Base-by-base conservation (phyloP, 108 stramenopile genomes). In the Fragilaria crotonensis region DNA sequence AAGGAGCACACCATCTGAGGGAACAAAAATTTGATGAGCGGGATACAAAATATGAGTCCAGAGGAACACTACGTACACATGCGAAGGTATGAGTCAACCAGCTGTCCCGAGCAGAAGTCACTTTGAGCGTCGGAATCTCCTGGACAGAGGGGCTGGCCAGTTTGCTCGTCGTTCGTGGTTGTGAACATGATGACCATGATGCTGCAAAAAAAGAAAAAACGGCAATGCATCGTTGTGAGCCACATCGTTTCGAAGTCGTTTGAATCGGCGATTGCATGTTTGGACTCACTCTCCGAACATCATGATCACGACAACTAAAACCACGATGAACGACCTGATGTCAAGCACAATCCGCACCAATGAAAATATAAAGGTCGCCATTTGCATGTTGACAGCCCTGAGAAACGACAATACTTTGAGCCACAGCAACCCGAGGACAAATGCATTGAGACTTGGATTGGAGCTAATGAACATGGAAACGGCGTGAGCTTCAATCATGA, bases 351-450 rank as follows among this genome's bases (percentile, higher is more conserved):
- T 68, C 60, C 62, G 49, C 9, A 63, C 51, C 0, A 74, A 20
- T 19, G 73, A 61, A 17, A 82, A 32, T n/a, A 78, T 64, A 45
- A 82, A 82, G 3, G 80, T 78, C 4, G 80, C 73, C 50, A 82
- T 57, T 46, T 78, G 58, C 52, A 62, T 64, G 48, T 82, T 82
- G 20, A 66, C 36, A 5, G 63, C 70, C 58, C 77, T 78, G 1
- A 78, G 28, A 22, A 67, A 67, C 0, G 60, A 71, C 5, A 82
- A 61, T 3, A 82, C 49, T 63, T 59, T 33, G 14, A 82, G 7
- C 80, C 80, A 82, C 9, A 78, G 54, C 22, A 78, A 45, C 0
- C 62, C 73, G 18, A 70, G 22, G 1, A 71, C 62, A 7, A 74
- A 18, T 14, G 75, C 77, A 49, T 54, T 62, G 2, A 75, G 25